These are phyloP conservation scores for Deinandra increscens DNA, from an alignment of 129 eudicot genomes.

Conservation along the genomic window DNA sequence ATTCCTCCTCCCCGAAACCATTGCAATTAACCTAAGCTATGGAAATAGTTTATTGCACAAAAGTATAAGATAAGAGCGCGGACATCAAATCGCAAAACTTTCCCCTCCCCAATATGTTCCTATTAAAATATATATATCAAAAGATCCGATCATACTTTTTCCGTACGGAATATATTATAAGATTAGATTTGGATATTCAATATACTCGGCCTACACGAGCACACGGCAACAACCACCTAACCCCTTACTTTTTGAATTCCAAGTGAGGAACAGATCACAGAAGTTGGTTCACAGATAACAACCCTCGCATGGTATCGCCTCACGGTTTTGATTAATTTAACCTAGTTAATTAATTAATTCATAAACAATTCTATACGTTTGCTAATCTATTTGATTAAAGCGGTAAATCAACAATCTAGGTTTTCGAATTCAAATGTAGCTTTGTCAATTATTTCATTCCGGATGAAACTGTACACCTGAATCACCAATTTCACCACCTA, in stretches of 20 bases:
- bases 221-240: constrained; percentile 3
- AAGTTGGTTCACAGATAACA: background rate
- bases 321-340: background rate
- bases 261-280: too few relatives aligned
- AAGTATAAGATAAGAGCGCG: too few relatives aligned
- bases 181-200: background rate
- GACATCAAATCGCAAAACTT: too few relatives aligned
- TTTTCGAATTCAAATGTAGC: background rate
- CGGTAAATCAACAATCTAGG: background rate
- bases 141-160: background rate
- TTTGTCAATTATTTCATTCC: background rate
- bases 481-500: background rate
- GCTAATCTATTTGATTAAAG: background rate
- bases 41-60: too few relatives aligned
- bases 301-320: background rate
- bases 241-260: background rate
- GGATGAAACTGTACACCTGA: background rate
- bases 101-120: too few relatives aligned
- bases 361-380: background rate
- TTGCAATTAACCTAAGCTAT: too few relatives aligned
- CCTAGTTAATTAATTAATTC: too few relatives aligned
- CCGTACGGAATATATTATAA: background rate
- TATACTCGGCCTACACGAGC: background rate
- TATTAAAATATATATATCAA: too few relatives aligned
- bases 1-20: too few relatives aligned